A percentile compares a stretch with the other conserved stretches of the same genome.
Conservation (phyloP, 2,329 filamentous ascomycete genomes). For the Neonectria neomacrospora region DNA sequence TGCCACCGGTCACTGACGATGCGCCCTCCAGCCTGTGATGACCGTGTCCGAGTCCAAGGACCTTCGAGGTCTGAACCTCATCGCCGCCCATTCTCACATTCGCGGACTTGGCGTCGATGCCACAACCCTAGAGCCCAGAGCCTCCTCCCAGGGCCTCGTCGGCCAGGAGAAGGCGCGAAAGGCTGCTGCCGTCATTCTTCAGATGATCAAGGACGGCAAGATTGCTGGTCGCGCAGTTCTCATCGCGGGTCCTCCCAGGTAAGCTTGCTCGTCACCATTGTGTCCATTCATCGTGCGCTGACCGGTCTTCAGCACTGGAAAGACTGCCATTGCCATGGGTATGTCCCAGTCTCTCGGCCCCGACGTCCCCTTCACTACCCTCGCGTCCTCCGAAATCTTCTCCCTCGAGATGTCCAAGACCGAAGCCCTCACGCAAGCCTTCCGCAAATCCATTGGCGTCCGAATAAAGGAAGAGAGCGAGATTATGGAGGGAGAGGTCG, state of each 20-base stretch:
- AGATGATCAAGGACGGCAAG: conserved; percentile 99
- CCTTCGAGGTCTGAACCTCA: conserved; percentile 95
- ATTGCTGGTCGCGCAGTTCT: conserved; percentile 95
- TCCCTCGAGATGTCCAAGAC: conserved; percentile 99
- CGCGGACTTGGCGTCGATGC: conserved; percentile 93
- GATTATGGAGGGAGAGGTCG: conserved; percentile 98
- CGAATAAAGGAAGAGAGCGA: conserved; percentile 99
- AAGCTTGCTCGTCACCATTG: conserved; percentile 35
- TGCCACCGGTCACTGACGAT: conserved; percentile 35
- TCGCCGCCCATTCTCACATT: conserved; percentile 98
- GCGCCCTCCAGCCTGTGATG: conserved; percentile 62
- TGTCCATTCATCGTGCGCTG: conserved; percentile 26
- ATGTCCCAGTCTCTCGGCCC: conserved; percentile 96
- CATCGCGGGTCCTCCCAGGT: conserved; percentile 92
- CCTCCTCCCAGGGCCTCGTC: conserved; percentile 89
- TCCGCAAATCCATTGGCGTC: conserved; percentile 97
- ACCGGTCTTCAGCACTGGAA: conserved; percentile 77
- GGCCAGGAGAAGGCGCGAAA: conserved; percentile 97
- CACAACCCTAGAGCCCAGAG: conserved; percentile 88
- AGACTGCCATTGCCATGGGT: conserved; percentile 98
- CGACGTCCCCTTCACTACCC: conserved; percentile 95
- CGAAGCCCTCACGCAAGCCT: conserved; percentile 97
- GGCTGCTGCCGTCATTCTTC: conserved; percentile 92
- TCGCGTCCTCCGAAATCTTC: conserved; percentile 97
- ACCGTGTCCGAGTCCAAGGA: conserved; percentile 96